Base-by-base conservation (phyloP, 768 basidiomycete species). In the Suillus luteus region DNA sequence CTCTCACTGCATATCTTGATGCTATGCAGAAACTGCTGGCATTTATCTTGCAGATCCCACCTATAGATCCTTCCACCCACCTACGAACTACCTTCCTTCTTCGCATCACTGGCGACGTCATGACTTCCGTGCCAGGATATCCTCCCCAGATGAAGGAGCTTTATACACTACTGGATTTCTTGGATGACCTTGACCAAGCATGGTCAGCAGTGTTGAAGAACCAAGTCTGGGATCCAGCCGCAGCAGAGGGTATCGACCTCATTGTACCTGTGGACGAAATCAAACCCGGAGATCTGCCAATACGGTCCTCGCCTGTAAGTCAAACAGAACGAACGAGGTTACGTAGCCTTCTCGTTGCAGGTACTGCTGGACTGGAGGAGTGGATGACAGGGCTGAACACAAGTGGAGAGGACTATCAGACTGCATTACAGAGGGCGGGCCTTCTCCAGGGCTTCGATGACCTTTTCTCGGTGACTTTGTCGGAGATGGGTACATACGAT, bases 261-360 rank as follows among this genome's bases (percentile, higher is more conserved):
- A 66, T 77, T 5, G 60, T 84, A 3, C 79, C 82, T n/a, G 75
- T 76, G 17, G 77, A 73, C 33, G 75, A 72, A 51, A 74, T 73
- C 35, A 66, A 75, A 6, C 65, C 65, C 1, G 72, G 71, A 52
- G 31, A 15, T 41, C 63, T 70, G 38, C 55, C 46, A 38, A 68
- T 78, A 19, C 79, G 75, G 62, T 79, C 83, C 27, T 76, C 85
- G 5, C 82, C 84, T 2, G 73, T 86, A 54, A 90, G 78, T 62
- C 87, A 89, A 68, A 93, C 92, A 5, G 92, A 93, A 66, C 76
- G 85, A 38, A 87, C 89, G 14, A 80, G 91, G n/a, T 72, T 93
- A 31, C 78, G 84, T 46, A 92, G 91, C 67, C 69, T 93, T 55
- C 78, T 93, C 37, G 76, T 90, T 4, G 78, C 81, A 0, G 89